These are phyloP conservation scores for Metschnikowia amazonensis DNA, from an alignment of 805 yeast species.

Conservation along the genomic window DNA sequence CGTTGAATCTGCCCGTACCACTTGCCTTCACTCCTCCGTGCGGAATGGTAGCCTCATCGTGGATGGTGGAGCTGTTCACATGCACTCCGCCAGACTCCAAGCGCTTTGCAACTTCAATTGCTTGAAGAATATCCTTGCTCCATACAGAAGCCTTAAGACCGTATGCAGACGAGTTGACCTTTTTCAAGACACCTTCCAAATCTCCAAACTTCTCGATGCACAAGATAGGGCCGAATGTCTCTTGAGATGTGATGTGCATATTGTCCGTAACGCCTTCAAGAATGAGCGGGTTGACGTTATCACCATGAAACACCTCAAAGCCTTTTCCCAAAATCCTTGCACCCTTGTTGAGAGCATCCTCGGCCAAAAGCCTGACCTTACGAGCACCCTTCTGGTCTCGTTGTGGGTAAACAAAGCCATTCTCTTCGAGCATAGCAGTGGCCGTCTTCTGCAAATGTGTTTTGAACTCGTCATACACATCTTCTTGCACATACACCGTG, in stretches of 20 bases:
- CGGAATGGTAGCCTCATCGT: conserved; percentile 36
- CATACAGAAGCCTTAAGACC: conserved; percentile 45
- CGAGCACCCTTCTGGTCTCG: conserved; percentile 25
- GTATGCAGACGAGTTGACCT: conserved; percentile 17
- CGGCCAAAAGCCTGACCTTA: conserved; percentile 24
- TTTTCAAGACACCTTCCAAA: conserved; percentile 8
- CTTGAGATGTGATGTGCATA: conserved; percentile 28
- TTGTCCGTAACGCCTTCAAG: conserved; percentile 28
- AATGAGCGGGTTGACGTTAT: conserved; percentile 26
- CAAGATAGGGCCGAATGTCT: conserved; percentile 45
- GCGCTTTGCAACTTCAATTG: conserved; percentile 29
- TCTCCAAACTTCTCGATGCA: conserved; percentile 25
- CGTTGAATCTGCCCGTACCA: conserved; percentile 37
- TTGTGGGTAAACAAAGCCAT: conserved; percentile 25
- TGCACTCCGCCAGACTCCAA: conserved; percentile 42
- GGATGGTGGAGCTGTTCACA: conserved; percentile 30
- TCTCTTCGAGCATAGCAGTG: conserved; percentile 12
- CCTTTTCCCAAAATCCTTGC: conserved; percentile 23
- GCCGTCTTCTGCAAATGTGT: conserved; percentile 19
- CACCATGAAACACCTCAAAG: background rate
- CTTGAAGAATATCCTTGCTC: conserved; percentile 34
- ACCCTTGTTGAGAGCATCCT: conserved; percentile 37
- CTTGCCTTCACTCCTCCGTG: conserved; percentile 45
- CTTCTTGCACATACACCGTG: conserved; percentile 32
- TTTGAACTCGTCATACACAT: conserved; percentile 29